These are phyloP conservation scores for Rhinocladiella mackenziei DNA, from an alignment of 2,329 filamentous ascomycete genomes.

Conservation along the genomic window DNA sequence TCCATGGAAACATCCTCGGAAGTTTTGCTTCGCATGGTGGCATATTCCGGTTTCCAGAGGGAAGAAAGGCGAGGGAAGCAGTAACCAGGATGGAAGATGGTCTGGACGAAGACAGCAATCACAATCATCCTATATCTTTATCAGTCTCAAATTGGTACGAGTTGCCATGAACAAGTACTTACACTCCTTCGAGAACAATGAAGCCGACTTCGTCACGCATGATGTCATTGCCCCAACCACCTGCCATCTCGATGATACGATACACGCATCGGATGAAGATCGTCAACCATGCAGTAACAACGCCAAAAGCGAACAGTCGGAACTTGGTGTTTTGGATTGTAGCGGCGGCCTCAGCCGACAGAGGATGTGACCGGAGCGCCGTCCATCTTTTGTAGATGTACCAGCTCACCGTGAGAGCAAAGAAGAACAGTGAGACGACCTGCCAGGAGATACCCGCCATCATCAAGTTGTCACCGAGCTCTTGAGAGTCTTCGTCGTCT, in stretches of 20 bases:
- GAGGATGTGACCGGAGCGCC: constrained; percentile 5
- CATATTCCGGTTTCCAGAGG: not conserved
- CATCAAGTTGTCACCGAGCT: constrained; percentile 54
- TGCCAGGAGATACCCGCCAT: constrained; percentile 57
- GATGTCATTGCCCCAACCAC: constrained; percentile 44
- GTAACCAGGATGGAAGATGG: constrained; percentile 25
- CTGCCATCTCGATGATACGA: constrained; percentile 48
- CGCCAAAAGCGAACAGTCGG: constrained; percentile 19
- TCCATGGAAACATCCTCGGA: constrained; percentile 17
- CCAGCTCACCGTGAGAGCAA: constrained; percentile 5
- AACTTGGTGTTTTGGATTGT: constrained; percentile 19
- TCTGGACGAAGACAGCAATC: constrained; percentile 20
- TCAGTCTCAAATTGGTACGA: constrained; percentile 1
- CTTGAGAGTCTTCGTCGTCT: constrained; percentile 38
- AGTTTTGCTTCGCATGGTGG: constrained; percentile 4
- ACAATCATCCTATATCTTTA: constrained; percentile 16
- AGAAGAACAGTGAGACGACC: constrained; percentile 48
- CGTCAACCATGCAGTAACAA: constrained; percentile 35
- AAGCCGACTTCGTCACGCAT: constrained; percentile 49
- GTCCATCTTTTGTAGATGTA: constrained; percentile 13
- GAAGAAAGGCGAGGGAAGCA: constrained; percentile 24
- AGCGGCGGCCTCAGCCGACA: constrained; percentile 9
- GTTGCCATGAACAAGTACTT: constrained; percentile 1
- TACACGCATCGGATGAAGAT: constrained; percentile 49
- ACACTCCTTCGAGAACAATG: constrained; percentile 47